phyloP scores from a whole-genome alignment of 306 rosid genomes.

The Mimosa bimucronata region DNA sequence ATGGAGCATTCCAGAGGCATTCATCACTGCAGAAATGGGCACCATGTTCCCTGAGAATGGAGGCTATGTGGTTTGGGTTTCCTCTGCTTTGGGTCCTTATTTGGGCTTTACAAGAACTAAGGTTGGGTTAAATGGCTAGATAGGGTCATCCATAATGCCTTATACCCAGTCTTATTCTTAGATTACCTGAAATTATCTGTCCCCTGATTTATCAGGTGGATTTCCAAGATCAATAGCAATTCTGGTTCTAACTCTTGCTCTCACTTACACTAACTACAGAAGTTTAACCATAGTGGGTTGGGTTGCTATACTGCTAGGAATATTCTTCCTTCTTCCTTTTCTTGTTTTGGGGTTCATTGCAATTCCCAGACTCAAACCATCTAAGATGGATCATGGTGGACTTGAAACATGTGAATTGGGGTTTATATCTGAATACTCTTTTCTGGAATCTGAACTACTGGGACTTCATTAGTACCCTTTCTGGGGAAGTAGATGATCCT shows the following conservation, averaged over 20 bases:
- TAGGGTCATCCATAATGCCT: constrained; percentile 76
- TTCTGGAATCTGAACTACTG: constrained; percentile 81
- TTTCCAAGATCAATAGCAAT: constrained; percentile 52
- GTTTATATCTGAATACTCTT: constrained; percentile 63
- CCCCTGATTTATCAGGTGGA: constrained; percentile 56
- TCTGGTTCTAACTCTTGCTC: constrained; percentile 44
- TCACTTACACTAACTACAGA: constrained; percentile 71
- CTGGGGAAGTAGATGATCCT: constrained; percentile 71
- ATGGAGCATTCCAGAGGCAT: constrained; percentile 77
- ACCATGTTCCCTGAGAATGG: constrained; percentile 71
- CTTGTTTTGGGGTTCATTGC: constrained; percentile 63
- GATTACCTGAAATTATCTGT: constrained; percentile 65
- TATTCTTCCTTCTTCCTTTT: constrained; percentile 69
- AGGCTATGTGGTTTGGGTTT: constrained; percentile 78
- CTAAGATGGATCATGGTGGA: constrained; percentile 58
- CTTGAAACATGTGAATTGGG: constrained; percentile 56
- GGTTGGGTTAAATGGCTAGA: constrained; percentile 69
- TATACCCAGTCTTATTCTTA: constrained; percentile 62
- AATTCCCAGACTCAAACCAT: constrained; percentile 55
- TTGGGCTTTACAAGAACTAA: constrained; percentile 73
- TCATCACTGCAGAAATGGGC: constrained; percentile 71
- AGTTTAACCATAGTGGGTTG: constrained; percentile 73
- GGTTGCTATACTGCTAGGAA: constrained; percentile 59
- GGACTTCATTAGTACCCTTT: constrained; percentile 72
- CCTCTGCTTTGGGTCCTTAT: constrained; percentile 77